Conservation (phyloP, 345 rosid genomes). For the Eucalyptus erythrocorys region DNA sequence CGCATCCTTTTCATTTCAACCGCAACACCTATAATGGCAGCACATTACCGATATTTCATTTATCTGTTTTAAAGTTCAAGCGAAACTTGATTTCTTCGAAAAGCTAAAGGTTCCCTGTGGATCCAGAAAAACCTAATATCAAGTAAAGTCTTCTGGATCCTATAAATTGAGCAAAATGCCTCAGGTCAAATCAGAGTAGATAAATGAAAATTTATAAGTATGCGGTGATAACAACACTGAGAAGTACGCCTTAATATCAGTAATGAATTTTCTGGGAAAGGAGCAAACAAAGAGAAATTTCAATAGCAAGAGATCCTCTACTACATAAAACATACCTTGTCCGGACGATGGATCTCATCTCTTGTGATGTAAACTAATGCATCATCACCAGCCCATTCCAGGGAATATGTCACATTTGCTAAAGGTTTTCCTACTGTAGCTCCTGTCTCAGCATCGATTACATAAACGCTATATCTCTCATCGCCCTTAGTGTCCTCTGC, state of each 20-base stretch:
- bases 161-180: not conserved
- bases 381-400: conserved; percentile 82
- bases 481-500: conserved; percentile 89
- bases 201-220: not conserved
- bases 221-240: not conserved
- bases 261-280: not conserved
- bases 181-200: not conserved
- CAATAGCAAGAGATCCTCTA: not conserved
- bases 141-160: not conserved
- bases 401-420: conserved; percentile 28
- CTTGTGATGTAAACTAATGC: conserved; percentile 65
- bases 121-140: not conserved
- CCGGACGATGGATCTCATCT: conserved; percentile 74
- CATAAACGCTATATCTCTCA: conserved; percentile 50
- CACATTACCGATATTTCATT: not conserved
- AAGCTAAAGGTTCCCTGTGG: not conserved
- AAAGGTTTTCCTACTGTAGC: conserved; percentile 41
- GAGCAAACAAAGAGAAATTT: not conserved
- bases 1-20: not conserved
- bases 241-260: not conserved
- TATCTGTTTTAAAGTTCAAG: not conserved
- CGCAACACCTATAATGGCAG: not conserved
- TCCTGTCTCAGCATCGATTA: conserved; percentile 55
- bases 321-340: conserved; percentile 42
- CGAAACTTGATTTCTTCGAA: not conserved